A percentile compares a stretch with the other conserved stretches of the same genome.
phyloP scores from a whole-genome alignment of 257 asterid species.

The Plectranthus barbatus region DNA sequence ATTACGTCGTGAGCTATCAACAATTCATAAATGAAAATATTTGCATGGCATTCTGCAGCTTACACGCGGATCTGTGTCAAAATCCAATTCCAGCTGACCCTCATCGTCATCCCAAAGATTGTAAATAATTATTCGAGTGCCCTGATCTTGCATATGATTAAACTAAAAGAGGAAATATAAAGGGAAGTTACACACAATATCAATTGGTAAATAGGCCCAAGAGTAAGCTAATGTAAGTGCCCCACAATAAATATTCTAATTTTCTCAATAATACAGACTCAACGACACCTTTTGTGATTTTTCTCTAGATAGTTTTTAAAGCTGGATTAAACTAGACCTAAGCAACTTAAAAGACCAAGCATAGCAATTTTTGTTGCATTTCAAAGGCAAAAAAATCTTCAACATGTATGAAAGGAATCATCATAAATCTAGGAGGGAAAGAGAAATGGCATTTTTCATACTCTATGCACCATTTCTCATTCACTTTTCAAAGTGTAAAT shows the following conservation, averaged over 20 bases:
- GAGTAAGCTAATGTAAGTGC: neutral
- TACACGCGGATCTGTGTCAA: constrained; percentile 76
- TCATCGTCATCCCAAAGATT: constrained; percentile 98
- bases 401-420: neutral
- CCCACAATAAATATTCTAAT: neutral
- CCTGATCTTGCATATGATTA: constrained; percentile 63
- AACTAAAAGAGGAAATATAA: constrained; percentile 38
- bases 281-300: neutral
- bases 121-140: constrained; percentile 78
- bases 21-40: neutral
- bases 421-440: neutral
- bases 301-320: neutral
- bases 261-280: neutral
- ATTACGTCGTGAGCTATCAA: constrained; percentile 1
- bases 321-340: neutral
- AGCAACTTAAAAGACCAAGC: neutral
- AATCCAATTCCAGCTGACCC: constrained; percentile 81
- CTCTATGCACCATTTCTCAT: too few species aligned
- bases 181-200: neutral
- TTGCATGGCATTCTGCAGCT: constrained; percentile 9
- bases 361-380: neutral
- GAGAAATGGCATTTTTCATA: neutral
- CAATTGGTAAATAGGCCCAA: neutral
- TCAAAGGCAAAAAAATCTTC: neutral
- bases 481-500: neutral